These are phyloP conservation scores for Plasmodium malariae DNA, from an alignment of 169 alveolate species.

Conservation along the genomic window DNA sequence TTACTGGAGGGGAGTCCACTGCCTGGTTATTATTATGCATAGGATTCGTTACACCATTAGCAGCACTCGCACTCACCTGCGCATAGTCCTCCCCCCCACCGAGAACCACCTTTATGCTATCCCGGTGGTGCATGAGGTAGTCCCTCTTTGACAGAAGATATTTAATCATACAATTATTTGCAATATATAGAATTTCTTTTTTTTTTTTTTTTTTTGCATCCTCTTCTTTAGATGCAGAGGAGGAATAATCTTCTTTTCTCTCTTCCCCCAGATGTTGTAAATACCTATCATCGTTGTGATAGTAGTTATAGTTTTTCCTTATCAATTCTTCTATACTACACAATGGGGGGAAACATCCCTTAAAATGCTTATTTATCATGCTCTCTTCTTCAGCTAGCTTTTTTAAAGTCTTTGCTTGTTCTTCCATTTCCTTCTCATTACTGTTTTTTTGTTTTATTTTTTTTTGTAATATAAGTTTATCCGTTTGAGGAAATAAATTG, in stretches of 20 bases:
- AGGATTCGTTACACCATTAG: too few relatives aligned
- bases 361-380: not conserved
- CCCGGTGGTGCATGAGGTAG: not conserved
- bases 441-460: not conserved
- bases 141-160: conserved; percentile 23
- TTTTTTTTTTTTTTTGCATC: conserved; percentile 11
- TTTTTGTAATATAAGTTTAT: not conserved
- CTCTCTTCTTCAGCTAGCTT: not conserved
- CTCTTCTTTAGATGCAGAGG: not conserved
- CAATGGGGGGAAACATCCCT: not conserved
- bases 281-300: not conserved
- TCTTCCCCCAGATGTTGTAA: not conserved
- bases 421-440: not conserved
- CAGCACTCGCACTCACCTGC: too few relatives aligned
- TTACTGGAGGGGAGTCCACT: too few relatives aligned
- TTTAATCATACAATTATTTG: conserved; percentile 30
- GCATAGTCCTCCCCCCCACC: not conserved
- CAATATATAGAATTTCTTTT: conserved; percentile 15
- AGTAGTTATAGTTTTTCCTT: too few relatives aligned
- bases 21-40: too few relatives aligned
- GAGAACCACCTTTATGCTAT: not conserved
- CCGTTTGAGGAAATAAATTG: not conserved
- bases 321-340: too few relatives aligned
- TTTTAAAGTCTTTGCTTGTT: conserved; percentile 2
- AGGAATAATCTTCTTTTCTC: not conserved